phyloP scores from a whole-genome alignment of 2,329 filamentous ascomycete species.

The Aspergillus sp. region DNA sequence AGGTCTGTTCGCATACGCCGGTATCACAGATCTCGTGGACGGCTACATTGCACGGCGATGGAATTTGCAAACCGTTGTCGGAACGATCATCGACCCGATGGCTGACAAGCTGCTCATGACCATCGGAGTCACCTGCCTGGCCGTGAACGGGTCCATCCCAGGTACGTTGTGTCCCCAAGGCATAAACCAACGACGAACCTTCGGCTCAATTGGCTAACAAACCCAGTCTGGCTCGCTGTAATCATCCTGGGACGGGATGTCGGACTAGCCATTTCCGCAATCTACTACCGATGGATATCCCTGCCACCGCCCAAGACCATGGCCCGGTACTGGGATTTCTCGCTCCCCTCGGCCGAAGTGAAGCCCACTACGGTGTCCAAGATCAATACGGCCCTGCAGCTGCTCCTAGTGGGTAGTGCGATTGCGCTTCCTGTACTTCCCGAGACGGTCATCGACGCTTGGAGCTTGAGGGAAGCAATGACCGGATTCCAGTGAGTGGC shows the following conservation, averaged over 20 bases:
- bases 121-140: slow-evolving; percentile 80
- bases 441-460: slow-evolving; percentile 55
- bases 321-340: slow-evolving; percentile 94
- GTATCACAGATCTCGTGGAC: slow-evolving; percentile 87
- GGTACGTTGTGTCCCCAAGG: slow-evolving; percentile 51
- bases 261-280: slow-evolving; percentile 77
- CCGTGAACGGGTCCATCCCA: slow-evolving; percentile 78
- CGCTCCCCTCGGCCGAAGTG: slow-evolving; percentile 61
- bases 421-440: slow-evolving; percentile 76
- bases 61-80: slow-evolving; percentile 89
- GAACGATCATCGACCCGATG: slow-evolving; percentile 93
- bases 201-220: background rate
- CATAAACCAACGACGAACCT: background rate
- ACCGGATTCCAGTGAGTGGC: slow-evolving; percentile 46
- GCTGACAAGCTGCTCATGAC: slow-evolving; percentile 98
- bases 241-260: slow-evolving; percentile 89
- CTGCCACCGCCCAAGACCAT: slow-evolving; percentile 93
- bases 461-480: slow-evolving; percentile 64
- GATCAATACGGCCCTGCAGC: slow-evolving; percentile 89
- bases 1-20: slow-evolving; percentile 86
- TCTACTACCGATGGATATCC: slow-evolving; percentile 96
- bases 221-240: slow-evolving; percentile 76
- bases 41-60: slow-evolving; percentile 89
- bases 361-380: slow-evolving; percentile 49
- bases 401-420: slow-evolving; percentile 81